Conservation (phyloP, 805 yeast genomes). For the Candida chilensis region DNA sequence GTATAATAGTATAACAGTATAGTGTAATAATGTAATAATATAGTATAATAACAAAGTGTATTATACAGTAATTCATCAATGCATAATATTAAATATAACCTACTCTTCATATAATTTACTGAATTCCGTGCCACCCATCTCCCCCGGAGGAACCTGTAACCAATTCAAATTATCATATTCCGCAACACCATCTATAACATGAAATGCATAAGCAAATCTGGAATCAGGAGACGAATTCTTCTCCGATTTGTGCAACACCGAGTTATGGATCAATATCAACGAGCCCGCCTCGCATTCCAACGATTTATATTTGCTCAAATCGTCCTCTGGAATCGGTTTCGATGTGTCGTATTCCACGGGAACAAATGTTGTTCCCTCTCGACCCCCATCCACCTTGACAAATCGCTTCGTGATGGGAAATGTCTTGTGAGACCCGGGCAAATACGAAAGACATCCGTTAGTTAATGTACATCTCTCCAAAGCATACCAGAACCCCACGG, state of each 20-base stretch:
- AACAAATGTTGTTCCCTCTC: constrained; percentile 50
- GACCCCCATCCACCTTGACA: constrained; percentile 40
- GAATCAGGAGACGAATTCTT: constrained; percentile 44
- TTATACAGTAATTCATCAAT: too few relatives aligned
- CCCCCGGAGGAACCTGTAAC: constrained; percentile 65
- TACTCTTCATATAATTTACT: constrained; percentile 33
- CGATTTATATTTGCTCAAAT: constrained; percentile 31
- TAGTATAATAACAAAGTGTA: too few relatives aligned
- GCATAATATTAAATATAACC: too few relatives aligned
- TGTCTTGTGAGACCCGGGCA: constrained; percentile 63
- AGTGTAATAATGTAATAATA: too few relatives aligned
- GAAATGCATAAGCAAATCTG: constrained; percentile 74
- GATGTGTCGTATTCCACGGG: constrained; percentile 15
- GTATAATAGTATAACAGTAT: too few relatives aligned
- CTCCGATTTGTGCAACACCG: constrained; percentile 66
- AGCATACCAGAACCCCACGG: constrained; percentile 79
- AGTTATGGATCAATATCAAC: constrained; percentile 60
- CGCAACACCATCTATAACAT: constrained; percentile 59
- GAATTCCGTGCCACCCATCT: constrained; percentile 51
- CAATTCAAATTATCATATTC: constrained; percentile 61
- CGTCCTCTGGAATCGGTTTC: constrained; percentile 11
- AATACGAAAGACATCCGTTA: constrained; percentile 63
- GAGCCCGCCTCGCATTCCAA: constrained; percentile 68
- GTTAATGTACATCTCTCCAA: constrained; percentile 58
- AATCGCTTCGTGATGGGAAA: constrained; percentile 52